Evolutionary conservation across 2,329 filamentous ascomycete genomes (phyloP), one percentile per base, ranked within the genome.

Genomic region (Ilyonectria destructans): DNA sequence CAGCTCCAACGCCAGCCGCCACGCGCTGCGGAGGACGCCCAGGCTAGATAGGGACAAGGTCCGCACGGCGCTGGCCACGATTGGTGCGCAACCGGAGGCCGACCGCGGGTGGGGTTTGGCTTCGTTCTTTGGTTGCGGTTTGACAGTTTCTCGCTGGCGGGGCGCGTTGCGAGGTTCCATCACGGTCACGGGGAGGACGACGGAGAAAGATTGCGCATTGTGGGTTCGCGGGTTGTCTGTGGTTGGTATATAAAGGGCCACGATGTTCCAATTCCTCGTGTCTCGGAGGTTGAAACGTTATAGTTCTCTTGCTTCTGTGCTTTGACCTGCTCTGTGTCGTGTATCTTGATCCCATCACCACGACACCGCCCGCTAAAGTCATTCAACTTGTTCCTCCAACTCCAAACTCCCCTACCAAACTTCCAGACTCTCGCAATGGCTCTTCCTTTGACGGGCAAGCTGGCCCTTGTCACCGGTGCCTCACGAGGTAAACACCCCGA

Each of bases 391-490:
- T 6, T 26, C 60, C 51, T 29, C 45, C 57, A 45, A 33, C 45
- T 49, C 35, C 49, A 23, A 40, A 26, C 26, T 55, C 46, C 17
- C 26, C 46, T 49, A 6, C 37, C 61, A 51, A 37, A 56, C 59
- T 19, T 29, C 17, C 46, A 59, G n/a, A 3, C 29, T 26, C n/a
- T 29, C 67, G 69, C 56, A 64, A 84, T 84, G 82, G 70, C 81
- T 71, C 82, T 73, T 37, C 77, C 81, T 56, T 84, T 92, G n/a
- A 90, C 93, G 77, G 92, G 92, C 73, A 95, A 95, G 80, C 85
- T 95, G 58, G 93, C 89, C 60, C 91, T 97, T 72, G 86, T 96
- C 54, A 96, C 94, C 1, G 94, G 94, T 64, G 92, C 90, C 67
- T 94, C 93, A 65, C 85, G 94, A 85, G 93, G 93, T 93, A 85